phyloP scores from a whole-genome alignment of 345 rosid genomes.

The Iberis pinnata region DNA sequence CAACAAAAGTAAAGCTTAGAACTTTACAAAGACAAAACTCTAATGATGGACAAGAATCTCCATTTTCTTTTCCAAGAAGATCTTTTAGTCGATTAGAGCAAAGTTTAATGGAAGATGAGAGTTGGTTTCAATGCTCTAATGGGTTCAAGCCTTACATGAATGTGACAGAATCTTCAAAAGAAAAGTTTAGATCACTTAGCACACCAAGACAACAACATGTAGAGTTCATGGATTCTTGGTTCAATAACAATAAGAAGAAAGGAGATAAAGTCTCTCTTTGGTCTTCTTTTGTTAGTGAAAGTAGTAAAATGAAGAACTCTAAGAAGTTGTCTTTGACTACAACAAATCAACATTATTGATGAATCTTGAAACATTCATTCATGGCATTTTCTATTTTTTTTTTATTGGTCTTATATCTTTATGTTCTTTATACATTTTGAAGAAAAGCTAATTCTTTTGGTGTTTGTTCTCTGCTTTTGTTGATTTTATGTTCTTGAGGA shows the following conservation, averaged over 20 bases:
- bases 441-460: no score
- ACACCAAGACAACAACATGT: constrained; percentile 64
- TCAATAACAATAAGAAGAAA: constrained; percentile 24
- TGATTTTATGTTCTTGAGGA: no score
- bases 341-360: no score
- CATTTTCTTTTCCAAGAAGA: constrained; percentile 54
- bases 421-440: not conserved
- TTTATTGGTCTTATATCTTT: no score
- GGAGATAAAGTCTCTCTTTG: no score
- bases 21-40: constrained; percentile 33
- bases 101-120: constrained; percentile 32
- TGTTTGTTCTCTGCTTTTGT: no score
- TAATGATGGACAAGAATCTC: constrained; percentile 39
- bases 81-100: constrained; percentile 47
- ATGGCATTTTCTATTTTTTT: no score
- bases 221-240: constrained; percentile 35
- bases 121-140: constrained; percentile 40
- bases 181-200: constrained; percentile 75
- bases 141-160: constrained; percentile 62
- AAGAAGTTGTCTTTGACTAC: no score
- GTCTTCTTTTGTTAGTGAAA: no score
- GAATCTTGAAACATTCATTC: no score
- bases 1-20: constrained; percentile 30
- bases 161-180: constrained; percentile 63
- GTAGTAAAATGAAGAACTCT: no score